Base-by-base conservation (phyloP, 176 grass and related monocot species). In the Tuctoria greenei region DNA sequence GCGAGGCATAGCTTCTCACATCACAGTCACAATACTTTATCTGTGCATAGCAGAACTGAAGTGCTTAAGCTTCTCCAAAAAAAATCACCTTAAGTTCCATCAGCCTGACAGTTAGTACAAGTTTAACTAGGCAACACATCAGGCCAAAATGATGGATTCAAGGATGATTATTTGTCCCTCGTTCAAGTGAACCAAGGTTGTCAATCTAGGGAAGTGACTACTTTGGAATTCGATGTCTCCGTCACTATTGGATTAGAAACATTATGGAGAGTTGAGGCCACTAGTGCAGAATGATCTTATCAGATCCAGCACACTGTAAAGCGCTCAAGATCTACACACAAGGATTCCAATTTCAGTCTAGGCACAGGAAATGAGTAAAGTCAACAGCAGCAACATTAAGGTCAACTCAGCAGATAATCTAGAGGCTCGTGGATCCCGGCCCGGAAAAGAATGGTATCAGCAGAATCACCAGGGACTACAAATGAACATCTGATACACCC, bases 401-500 rank as follows among this genome's bases (percentile, higher is more conserved):
- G 34, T 21, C 21, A 77, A 81, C 23, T 76, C 44, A 62, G 38
- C 21, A 36, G 61, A 12, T 42, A 74, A 61, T 36, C 34, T 15
- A 17, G 31, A 70, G 41, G 23, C 7, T 52, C 20, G 14, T 7
- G 2, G 17, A 70, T 34, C 51, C 61, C 2, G 13, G 37, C 15
- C 21, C 6, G 1, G 27, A 39, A 20, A n/a, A 25, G 21, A 66
- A 46, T 39, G n/a, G 42, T 4, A 76, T 62, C 54, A 7, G 34
- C 57, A 65, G 26, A 7, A 55, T 56, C 54, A 42, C 31, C 31
- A 49, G 5, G 45, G 23, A 44, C 15, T 24, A 27, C 23, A 60
- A 74, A 7, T 20, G 55, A 44, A n/a, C 69, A 38, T 38, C 18
- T 14, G 20, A 20, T 16, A 5, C 16, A 37, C n/a, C n/a, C 16